A percentile compares a stretch with the other conserved stretches of the same genome.
These are phyloP conservation scores for Nakazawaea wickerhamii DNA, from an alignment of 805 yeast genomes.

Conservation along the genomic window DNA sequence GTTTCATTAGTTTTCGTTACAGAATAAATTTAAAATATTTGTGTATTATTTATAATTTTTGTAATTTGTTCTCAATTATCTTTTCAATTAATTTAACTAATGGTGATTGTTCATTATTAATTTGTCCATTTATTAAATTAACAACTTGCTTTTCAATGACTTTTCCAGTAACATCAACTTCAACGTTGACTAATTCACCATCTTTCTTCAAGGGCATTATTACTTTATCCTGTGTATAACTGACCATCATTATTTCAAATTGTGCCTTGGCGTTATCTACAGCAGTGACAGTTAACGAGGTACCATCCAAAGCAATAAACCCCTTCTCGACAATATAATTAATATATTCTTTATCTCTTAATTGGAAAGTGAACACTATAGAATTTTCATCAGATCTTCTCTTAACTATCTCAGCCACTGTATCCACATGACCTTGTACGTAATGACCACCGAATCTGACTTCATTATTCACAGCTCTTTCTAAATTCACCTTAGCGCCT, in stretches of 20 bases:
- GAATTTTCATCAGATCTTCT: conserved; percentile 67
- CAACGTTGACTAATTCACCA: conserved; percentile 76
- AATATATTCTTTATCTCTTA: conserved; percentile 55
- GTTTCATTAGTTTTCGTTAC: conserved; percentile 68
- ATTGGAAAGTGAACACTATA: conserved; percentile 64
- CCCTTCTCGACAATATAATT: conserved; percentile 92
- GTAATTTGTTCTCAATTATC: conserved; percentile 41
- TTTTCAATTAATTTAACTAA: conserved; percentile 44
- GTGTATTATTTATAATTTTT: conserved; percentile 9
- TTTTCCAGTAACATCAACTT: conserved; percentile 93
- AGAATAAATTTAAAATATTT: conserved; percentile 12
- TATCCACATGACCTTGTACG: conserved; percentile 97
- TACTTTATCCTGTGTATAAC: conserved; percentile 83
- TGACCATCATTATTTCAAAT: conserved; percentile 86
- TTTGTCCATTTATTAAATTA: conserved; percentile 48
- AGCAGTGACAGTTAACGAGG: conserved; percentile 79
- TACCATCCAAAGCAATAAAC: conserved; percentile 88
- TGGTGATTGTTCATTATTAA: conserved; percentile 40
- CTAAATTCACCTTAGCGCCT: conserved; percentile 75
- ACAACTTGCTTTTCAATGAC: conserved; percentile 82
- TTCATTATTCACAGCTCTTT: conserved; percentile 79
- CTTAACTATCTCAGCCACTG: conserved; percentile 62
- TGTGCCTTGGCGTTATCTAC: conserved; percentile 55
- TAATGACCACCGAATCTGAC: conserved; percentile 94
- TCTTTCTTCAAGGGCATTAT: conserved; percentile 58